A percentile compares a stretch with the other conserved stretches of the same genome.
Evolutionary conservation across 1,139 yeast species (phyloP).

Genomic region (Geotrichum restrictum): DNA sequence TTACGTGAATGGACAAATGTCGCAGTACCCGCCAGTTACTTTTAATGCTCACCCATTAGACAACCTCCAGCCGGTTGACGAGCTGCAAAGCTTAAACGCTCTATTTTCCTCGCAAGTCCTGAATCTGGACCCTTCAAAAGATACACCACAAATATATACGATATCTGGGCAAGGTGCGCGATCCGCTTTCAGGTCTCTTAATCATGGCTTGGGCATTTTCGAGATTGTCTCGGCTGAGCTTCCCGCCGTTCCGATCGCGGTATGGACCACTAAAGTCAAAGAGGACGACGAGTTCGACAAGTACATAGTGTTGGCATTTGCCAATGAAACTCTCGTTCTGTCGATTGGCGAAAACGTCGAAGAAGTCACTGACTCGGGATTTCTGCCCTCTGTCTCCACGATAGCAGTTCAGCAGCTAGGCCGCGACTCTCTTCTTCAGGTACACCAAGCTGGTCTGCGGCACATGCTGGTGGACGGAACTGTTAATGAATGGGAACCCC

Average conservation of each 20-base stretch:
- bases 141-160: constrained; percentile 41
- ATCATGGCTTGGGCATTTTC: constrained; percentile 59
- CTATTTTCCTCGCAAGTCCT: constrained; percentile 49
- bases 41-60: constrained; percentile 43
- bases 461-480: constrained; percentile 48
- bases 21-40: constrained; percentile 27
- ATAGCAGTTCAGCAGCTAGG: constrained; percentile 72
- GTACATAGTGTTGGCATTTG: constrained; percentile 64
- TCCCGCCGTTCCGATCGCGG: constrained; percentile 57
- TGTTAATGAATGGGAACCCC: constrained; percentile 74
- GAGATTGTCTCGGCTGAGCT: constrained; percentile 69
- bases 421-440: constrained; percentile 58
- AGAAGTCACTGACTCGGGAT: constrained; percentile 65
- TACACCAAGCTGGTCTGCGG: constrained; percentile 68
- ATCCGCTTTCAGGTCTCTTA: constrained; percentile 50
- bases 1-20: constrained; percentile 35
- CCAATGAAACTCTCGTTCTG: constrained; percentile 66
- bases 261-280: constrained; percentile 56
- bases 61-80: constrained; percentile 59
- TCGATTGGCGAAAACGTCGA: constrained; percentile 77
- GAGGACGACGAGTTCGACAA: constrained; percentile 52
- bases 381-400: constrained; percentile 56
- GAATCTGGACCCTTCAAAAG: constrained; percentile 31
- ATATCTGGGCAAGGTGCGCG: constrained; percentile 42
- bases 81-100: constrained; percentile 56